Conservation (phyloP, 2,329 filamentous ascomycete species). For the Xylariaceae sp. region DNA sequence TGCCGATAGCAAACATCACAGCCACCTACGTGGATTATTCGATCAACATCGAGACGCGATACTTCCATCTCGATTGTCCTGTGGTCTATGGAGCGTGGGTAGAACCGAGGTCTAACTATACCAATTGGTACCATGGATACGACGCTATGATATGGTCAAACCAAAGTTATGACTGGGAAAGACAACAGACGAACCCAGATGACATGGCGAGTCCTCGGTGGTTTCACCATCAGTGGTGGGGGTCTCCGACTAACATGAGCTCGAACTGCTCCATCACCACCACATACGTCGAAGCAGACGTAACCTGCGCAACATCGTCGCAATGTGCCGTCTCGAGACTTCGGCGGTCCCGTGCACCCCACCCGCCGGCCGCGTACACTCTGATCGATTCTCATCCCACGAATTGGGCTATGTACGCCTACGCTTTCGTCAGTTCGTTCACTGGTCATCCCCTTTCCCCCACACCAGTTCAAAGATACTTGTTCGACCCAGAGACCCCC, state of each 20-base stretch:
- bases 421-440: not conserved
- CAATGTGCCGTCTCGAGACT: not conserved
- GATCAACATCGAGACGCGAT: not conserved
- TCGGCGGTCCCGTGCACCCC: not conserved
- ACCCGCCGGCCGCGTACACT: not conserved
- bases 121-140: not conserved
- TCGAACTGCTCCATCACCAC: conserved; percentile 1
- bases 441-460: not conserved
- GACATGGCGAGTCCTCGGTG: not conserved
- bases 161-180: not conserved
- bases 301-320: not conserved
- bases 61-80: not conserved
- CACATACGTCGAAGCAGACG: not conserved
- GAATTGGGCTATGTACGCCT: not conserved
- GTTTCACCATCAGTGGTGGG: not conserved
- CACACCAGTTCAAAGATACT: not conserved
- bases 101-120: too few relatives aligned
- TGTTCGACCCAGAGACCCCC: not conserved
- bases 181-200: not conserved
- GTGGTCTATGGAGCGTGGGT: conserved; percentile 1
- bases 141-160: not conserved
- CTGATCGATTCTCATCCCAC: not conserved
- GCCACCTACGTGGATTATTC: not conserved
- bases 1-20: not conserved
- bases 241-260: not conserved